phyloP scores from a whole-genome alignment of 352 stramenopile species.

The Pythium biforme region DNA sequence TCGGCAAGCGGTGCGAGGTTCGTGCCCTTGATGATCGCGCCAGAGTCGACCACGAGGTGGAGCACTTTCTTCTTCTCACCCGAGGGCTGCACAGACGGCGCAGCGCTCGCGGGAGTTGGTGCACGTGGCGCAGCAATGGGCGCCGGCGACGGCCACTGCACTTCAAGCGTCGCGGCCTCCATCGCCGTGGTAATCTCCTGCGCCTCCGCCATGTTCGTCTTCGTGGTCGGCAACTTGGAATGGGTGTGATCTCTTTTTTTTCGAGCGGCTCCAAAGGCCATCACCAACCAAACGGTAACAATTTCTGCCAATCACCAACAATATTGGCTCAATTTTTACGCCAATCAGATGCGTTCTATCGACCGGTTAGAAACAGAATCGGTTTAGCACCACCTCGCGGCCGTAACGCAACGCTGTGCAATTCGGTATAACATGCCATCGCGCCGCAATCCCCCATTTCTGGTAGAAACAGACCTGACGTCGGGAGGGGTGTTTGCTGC shows the following conservation, averaged over 20 bases:
- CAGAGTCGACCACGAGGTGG: constrained; percentile 83
- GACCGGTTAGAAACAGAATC: background rate
- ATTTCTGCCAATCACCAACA: constrained; percentile 24
- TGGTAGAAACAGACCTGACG: background rate
- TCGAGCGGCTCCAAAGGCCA: constrained; percentile 18
- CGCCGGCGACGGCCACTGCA: background rate
- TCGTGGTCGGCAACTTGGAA: constrained; percentile 3
- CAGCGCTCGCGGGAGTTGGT: background rate
- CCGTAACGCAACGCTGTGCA: background rate
- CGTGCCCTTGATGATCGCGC: constrained; percentile 87
- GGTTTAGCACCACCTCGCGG: background rate
- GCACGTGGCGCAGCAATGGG: background rate
- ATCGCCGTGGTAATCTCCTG: constrained; percentile 17
- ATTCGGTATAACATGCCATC: constrained; percentile 6
- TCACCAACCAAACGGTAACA: constrained; percentile 29
- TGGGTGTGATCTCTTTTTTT: constrained; percentile 6
- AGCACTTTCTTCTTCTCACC: constrained; percentile 61
- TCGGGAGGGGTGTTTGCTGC: constrained; percentile 19
- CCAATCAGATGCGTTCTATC: background rate
- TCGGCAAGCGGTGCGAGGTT: constrained; percentile 73
- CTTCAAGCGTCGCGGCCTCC: constrained; percentile 11
- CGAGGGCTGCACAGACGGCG: background rate
- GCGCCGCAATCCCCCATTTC: background rate
- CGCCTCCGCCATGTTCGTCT: constrained; percentile 15
- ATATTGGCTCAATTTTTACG: background rate